Evolutionary conservation across 768 basidiomycete genomes (phyloP).

Genomic region (Rhizopogon sp.): DNA sequence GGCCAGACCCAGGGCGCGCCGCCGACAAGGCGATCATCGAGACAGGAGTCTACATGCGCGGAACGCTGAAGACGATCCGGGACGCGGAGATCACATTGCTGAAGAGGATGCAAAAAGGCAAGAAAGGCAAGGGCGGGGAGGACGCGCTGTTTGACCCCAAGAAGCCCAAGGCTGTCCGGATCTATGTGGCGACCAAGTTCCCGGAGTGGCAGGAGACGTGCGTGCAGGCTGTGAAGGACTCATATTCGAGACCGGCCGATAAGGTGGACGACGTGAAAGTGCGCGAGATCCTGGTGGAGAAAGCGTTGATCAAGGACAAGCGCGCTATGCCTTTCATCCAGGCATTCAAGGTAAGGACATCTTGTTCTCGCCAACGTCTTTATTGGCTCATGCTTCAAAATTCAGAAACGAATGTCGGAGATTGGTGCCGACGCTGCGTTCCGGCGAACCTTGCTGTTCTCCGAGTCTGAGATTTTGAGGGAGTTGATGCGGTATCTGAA

Average conservation of each 20-base stretch:
- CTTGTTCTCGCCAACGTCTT: neutral
- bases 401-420: constrained; percentile 76
- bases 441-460: constrained; percentile 78
- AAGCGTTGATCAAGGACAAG: constrained; percentile 93
- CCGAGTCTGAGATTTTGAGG: constrained; percentile 66
- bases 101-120: constrained; percentile 78
- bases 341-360: constrained; percentile 71
- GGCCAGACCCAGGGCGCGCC: constrained; percentile 63
- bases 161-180: constrained; percentile 75
- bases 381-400: constrained; percentile 1
- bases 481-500: constrained; percentile 79
- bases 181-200: constrained; percentile 90
- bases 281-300: constrained; percentile 57
- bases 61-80: constrained; percentile 86
- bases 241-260: constrained; percentile 51
- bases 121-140: constrained; percentile 45
- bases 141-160: constrained; percentile 73
- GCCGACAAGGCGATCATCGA: constrained; percentile 68
- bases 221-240: constrained; percentile 67
- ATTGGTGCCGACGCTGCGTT: constrained; percentile 75
- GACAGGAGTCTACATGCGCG: constrained; percentile 80
- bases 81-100: constrained; percentile 77
- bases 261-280: constrained; percentile 83
- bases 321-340: constrained; percentile 93
- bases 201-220: constrained; percentile 92